These are phyloP conservation scores for Alternaria atra DNA, from an alignment of 2,329 filamentous ascomycete genomes.

Conservation along the genomic window DNA sequence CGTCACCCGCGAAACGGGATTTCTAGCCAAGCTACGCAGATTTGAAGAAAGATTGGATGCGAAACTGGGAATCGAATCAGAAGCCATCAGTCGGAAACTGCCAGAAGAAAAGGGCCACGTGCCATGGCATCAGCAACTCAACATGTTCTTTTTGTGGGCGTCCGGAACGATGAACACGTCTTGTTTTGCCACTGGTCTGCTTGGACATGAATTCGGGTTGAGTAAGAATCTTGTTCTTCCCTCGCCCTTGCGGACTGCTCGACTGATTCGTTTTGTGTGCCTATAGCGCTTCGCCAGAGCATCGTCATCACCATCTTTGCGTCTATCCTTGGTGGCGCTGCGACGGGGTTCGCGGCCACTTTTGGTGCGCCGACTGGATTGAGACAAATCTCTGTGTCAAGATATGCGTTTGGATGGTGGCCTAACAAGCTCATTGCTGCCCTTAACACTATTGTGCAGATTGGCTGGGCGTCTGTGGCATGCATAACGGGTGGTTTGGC, in stretches of 20 bases:
- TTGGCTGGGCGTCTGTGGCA: slow-evolving; percentile 54
- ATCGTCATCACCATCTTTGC: slow-evolving; percentile 53
- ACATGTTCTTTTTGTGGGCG: slow-evolving; percentile 57
- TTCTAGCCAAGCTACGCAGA: slow-evolving; percentile 26
- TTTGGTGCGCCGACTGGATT: slow-evolving; percentile 55
- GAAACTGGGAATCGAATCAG: slow-evolving; percentile 34
- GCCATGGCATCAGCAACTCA: slow-evolving; percentile 38
- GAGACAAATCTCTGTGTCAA: slow-evolving; percentile 55
- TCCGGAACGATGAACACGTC: slow-evolving; percentile 55
- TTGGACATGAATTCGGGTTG: slow-evolving; percentile 61
- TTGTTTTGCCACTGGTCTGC: slow-evolving; percentile 51
- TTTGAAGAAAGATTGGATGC: slow-evolving; percentile 33
- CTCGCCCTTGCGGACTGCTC: neutral
- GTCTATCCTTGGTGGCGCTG: slow-evolving; percentile 53
- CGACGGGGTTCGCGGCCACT: slow-evolving; percentile 54
- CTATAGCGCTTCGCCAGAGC: slow-evolving; percentile 52
- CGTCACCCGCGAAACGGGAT: slow-evolving; percentile 20
- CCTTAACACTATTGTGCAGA: slow-evolving; percentile 59
- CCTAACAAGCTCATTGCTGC: slow-evolving; percentile 59
- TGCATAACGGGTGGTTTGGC: slow-evolving; percentile 56
- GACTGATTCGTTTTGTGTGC: slow-evolving; percentile 4
- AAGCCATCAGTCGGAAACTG: slow-evolving; percentile 36
- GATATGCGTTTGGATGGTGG: slow-evolving; percentile 62
- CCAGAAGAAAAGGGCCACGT: slow-evolving; percentile 40
- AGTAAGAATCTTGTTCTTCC: slow-evolving; percentile 24